Percentiles rank a stretch among this genome's conserved stretches.
phyloP scores from a whole-genome alignment of 352 stramenopile species.

The Pythium guiyangense region DNA sequence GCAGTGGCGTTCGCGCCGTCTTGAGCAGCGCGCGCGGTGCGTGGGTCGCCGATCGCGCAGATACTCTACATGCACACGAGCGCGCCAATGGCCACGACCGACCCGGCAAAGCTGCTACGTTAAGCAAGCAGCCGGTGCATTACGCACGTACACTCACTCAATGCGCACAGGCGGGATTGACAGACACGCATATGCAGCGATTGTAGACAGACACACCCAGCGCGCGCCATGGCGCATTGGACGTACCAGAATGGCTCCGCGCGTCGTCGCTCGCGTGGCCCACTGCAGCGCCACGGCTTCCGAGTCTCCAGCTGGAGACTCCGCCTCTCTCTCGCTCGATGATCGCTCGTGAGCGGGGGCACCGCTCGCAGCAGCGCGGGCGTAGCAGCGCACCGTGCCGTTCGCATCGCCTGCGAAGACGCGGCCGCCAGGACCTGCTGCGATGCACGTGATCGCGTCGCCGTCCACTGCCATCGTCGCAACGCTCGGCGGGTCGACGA shows the following conservation, averaged over 20 bases:
- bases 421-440: neutral
- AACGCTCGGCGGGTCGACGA: neutral
- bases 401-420: conserved; percentile 15
- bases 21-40: neutral
- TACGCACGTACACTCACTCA: conserved; percentile 1
- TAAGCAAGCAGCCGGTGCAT: neutral
- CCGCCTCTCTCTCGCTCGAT: conserved; percentile 3
- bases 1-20: conserved; percentile 6
- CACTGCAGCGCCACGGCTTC: conserved; percentile 1
- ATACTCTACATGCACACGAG: conserved; percentile 12
- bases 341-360: neutral
- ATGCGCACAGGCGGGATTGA: neutral
- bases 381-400: conserved; percentile 13
- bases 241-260: conserved; percentile 12
- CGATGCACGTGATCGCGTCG: conserved; percentile 12
- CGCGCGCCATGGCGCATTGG: neutral
- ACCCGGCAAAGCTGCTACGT: neutral
- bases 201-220: neutral
- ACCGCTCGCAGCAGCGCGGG: neutral
- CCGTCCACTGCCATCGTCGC: neutral
- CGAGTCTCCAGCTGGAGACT: neutral
- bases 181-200: neutral
- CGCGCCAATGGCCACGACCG: neutral
- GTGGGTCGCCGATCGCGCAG: conserved; percentile 8
- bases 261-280: neutral